These are phyloP conservation scores for Mortierella sp. DNA, from an alignment of 371 early-diverging fungal species.

Conservation along the genomic window DNA sequence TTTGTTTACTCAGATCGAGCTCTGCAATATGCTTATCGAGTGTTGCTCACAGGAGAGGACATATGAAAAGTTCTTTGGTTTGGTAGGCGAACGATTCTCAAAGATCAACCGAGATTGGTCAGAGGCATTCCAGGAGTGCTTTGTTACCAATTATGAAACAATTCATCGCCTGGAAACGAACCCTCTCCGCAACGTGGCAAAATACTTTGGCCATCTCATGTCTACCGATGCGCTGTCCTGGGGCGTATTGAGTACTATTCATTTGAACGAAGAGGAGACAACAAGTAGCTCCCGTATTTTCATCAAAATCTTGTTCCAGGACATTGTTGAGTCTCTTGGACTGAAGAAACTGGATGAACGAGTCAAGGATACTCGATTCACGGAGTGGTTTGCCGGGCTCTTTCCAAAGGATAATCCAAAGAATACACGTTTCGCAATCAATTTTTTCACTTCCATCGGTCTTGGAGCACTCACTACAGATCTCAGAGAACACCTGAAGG, in stretches of 20 bases:
- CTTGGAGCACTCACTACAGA: conserved; percentile 95
- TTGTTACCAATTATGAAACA: conserved; percentile 87
- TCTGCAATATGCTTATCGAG: conserved; percentile 97
- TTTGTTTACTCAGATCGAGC: conserved; percentile 70
- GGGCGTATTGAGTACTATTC: conserved; percentile 84
- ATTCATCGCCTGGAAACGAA: conserved; percentile 96
- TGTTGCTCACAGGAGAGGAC: conserved; percentile 97
- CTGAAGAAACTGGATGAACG: conserved; percentile 82
- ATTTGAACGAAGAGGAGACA: conserved; percentile 92
- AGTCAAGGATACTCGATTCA: conserved; percentile 74
- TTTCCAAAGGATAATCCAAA: conserved; percentile 93
- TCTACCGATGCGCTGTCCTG: conserved; percentile 89
- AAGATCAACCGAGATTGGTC: conserved; percentile 87
- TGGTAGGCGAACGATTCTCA: conserved; percentile 95
- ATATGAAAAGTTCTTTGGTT: conserved; percentile 93
- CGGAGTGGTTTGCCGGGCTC: conserved; percentile 81
- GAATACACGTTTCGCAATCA: conserved; percentile 96
- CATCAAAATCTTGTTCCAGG: conserved; percentile 94
- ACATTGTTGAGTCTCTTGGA: conserved; percentile 89
- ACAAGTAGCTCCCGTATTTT: conserved; percentile 98
- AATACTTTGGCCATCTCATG: conserved; percentile 92
- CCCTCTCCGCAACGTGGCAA: conserved; percentile 92
- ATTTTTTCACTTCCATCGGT: conserved; percentile 96
- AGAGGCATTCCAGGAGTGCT: conserved; percentile 81
- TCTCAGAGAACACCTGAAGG: conserved; percentile 85